Evolutionary conservation across 2,329 filamentous ascomycete species (phyloP), one percentile per base, ranked within the genome.

Genomic region (Cercospora beticola): DNA sequence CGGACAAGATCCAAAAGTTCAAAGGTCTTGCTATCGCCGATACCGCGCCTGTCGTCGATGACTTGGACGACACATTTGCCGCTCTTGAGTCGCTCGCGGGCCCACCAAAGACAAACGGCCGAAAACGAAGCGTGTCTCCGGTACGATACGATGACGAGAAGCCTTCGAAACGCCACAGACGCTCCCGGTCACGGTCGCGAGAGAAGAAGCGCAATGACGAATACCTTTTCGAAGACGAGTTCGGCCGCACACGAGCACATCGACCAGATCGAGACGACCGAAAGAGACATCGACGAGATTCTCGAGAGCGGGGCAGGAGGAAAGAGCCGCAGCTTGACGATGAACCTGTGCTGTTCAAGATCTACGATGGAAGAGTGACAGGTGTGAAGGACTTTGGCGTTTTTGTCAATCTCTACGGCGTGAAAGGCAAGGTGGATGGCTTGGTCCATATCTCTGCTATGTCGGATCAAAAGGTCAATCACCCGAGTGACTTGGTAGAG

Each of bases 361-460:
- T 97, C 2, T 99, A 99, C 76, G 87, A 93, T 71, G 95, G 95
- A 1, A 89, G 90, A 75, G 92, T 98, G 14, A 97, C 93, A 0
- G 93, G 94, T 0, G 85, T 99, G 64, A 98, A 97, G 76, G 93
- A 97, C 70, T 99, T 98, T 81, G 95, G 95, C 10, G 93, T 90
- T 0, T 99, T 99, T 79, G 93, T 98, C 67, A 97, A 96, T 74
- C 79, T 99, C n/a, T 87, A 90, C 73, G 91, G 93, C 18, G 90
- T 99, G 1, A 89, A 86, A 74, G 94, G 94, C 58, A 96, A 93
- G 79, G 91, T 96, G 0, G 94, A 97, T 77, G 95, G 95, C 0
- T 84, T 99, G 72, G 94, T 99, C 0, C 95, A 99, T 78, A 89
- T 99, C 30, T 97, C 94, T 26, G 92, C 92, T 23, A 90, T 99